Evolutionary conservation across 2,329 filamentous ascomycete genomes (phyloP), one percentile per base, ranked within the genome.

Genomic region (Metarhizium guizhouense): DNA sequence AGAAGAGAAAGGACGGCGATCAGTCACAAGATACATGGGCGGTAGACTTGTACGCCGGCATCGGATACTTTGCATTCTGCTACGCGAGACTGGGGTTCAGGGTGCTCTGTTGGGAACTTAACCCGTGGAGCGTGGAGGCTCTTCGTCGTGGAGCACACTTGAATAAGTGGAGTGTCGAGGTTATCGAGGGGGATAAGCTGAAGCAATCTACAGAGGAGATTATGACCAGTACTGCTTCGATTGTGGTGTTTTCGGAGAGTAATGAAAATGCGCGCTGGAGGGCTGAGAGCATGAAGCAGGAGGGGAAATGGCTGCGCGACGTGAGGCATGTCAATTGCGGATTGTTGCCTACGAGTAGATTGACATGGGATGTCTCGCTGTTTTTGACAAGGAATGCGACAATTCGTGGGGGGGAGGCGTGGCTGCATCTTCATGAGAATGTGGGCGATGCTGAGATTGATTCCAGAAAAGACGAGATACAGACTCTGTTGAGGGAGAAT

Each of bases 21-120:
- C 16, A 14, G 18, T 45, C 30, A 11, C n/a, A 68, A 8, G 61
- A 63, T 2, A 54, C 57, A 4, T 83, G 78, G 68, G 83, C 86
- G 0, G 81, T 95, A 0, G 93, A 97, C 69, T 74, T 97, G 57
- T 96, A 95, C 72, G 90, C 88, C 0, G 93, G 93, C 0, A 96
- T 96, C 60, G 93, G 93, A 5, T 96, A 96, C 71, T 96, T 97
- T 71, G 83, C 87, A 3, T 95, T 96, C 65, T 88, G 84, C 36
- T 96, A 96, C 70, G 80, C 85, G 6, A 78, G 75, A 57, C 80
- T 86, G 18, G 90, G 90, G 0, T 74, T 92, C 64, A 74, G 80
- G 51, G 86, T 96, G 1, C 74, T 94, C 47, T 89, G 90, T 62
- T 97, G 90, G 88, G 93, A 97, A 70, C 75, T 96, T 49, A 96